These are phyloP conservation scores for Medicago ruthenica DNA, from an alignment of 306 rosid species.

Conservation along the genomic window DNA sequence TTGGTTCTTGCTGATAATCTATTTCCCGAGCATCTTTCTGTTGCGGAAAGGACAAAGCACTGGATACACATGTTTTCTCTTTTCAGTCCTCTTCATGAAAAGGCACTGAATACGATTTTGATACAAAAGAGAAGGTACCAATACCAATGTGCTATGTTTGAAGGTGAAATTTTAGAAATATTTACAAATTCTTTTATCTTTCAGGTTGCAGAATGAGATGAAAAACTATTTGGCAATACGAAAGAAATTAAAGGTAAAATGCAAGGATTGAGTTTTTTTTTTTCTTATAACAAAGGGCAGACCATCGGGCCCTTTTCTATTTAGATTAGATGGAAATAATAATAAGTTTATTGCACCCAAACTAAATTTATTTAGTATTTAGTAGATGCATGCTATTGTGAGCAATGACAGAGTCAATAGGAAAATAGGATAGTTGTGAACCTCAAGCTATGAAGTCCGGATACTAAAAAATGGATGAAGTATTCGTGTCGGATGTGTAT, in stretches of 20 bases:
- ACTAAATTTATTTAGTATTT: slow-evolving; percentile 5
- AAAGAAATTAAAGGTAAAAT: slow-evolving; percentile 76
- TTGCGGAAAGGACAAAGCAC: slow-evolving; percentile 79
- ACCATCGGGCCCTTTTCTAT: not conserved
- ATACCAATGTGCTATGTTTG: slow-evolving; percentile 29
- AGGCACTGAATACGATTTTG: slow-evolving; percentile 71
- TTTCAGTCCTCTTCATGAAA: slow-evolving; percentile 67
- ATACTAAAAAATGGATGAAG: not conserved
- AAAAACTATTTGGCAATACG: slow-evolving; percentile 64
- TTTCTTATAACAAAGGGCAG: slow-evolving; percentile 27
- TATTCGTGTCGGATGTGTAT: not conserved
- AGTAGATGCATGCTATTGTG: slow-evolving; percentile 12
- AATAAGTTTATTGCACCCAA: not conserved
- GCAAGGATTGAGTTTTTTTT: slow-evolving; percentile 26
- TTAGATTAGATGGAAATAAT: slow-evolving; percentile 28
- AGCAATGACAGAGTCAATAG: not conserved
- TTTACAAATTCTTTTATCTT: slow-evolving; percentile 45
- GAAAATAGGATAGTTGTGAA: slow-evolving; percentile 17
- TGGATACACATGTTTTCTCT: slow-evolving; percentile 88
- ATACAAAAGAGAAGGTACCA: slow-evolving; percentile 82
- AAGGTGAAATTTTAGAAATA: slow-evolving; percentile 22
- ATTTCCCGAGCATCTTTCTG: slow-evolving; percentile 66
- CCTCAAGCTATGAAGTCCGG: not conserved
- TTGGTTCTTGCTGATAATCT: slow-evolving; percentile 74
- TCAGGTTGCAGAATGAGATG: slow-evolving; percentile 88